phyloP scores from a whole-genome alignment of 352 stramenopile species.

The Elongisporangium prolatum region DNA sequence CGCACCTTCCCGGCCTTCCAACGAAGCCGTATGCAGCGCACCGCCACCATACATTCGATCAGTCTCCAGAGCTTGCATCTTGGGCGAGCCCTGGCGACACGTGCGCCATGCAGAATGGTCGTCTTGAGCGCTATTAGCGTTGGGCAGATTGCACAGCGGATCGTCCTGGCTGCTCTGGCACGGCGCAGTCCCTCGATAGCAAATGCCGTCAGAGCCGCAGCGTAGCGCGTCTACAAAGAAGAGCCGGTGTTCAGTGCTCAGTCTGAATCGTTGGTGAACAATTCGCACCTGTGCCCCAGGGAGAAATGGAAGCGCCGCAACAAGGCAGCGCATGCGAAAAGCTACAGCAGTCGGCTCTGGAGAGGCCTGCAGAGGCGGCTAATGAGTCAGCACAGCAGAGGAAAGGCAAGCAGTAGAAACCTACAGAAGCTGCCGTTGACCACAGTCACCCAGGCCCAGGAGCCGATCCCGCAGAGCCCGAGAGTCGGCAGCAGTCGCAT shows the following conservation, averaged over 20 bases:
- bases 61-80: slow-evolving; percentile 17
- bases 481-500: not conserved
- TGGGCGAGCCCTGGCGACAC: slow-evolving; percentile 16
- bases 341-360: slow-evolving; percentile 25
- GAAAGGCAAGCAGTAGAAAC: not conserved
- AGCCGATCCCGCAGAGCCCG: not conserved
- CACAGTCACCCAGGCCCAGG: not conserved
- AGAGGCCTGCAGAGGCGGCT: slow-evolving; percentile 12
- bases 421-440: not conserved
- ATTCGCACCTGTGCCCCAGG: slow-evolving; percentile 11
- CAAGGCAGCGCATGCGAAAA: slow-evolving; percentile 20
- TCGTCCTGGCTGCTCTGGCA: slow-evolving; percentile 31
- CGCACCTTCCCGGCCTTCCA: slow-evolving; percentile 9
- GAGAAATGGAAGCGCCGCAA: slow-evolving; percentile 15
- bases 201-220: slow-evolving; percentile 19
- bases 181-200: slow-evolving; percentile 12
- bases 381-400: not conserved
- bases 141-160: slow-evolving; percentile 27
- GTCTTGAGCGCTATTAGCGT: slow-evolving; percentile 1
- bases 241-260: not conserved
- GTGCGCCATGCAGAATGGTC: slow-evolving; percentile 11
- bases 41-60: slow-evolving; percentile 16
- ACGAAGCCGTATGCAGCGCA: slow-evolving; percentile 12
- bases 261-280: not conserved
- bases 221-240: slow-evolving; percentile 16